Evolutionary conservation across 331 rosid genomes (phyloP), one percentile per base, ranked within the genome.

Genomic region (Spiraea crenata): DNA sequence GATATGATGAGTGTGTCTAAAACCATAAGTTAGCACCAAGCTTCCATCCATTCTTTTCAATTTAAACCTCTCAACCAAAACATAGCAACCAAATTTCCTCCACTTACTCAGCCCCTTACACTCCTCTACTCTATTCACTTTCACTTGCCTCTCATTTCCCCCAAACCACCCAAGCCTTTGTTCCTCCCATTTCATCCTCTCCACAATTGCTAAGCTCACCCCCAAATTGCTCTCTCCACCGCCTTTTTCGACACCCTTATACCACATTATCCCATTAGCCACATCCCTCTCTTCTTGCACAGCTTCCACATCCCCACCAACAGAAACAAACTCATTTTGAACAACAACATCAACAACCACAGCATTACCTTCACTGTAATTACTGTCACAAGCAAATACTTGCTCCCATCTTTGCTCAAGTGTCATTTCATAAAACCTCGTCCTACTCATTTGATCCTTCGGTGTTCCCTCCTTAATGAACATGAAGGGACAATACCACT

Each of bases 101-200:
- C 86, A 78, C 60, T 4, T 12, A 6, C 67, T 31, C 13, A 1
- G 34, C 31, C 76, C 83, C 5, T 42, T 65, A 71, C 67, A 76
- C 74, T 69, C 72, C 63, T 82, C 85, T 3, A 39, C 57, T 51
- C 65, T 82, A 39, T 39, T 65, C 44, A 82, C 63, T 13, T 41
- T 79, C 72, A 69, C 70, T 62, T 59, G 50, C 58, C 58, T 48
- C 60, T 66, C 68, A 47, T 4, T 48, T 37, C 63, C 74, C 72
- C 17, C 42, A 6, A 67, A 2, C 87, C 86, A 85, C 7, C 88
- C 87, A 14, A 12, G 81, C 44, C 83, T 85, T 34, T 72, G 69
- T 70, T 82, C 74, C 67, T 85, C 86, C 88, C 86, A 87, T 38
- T 79, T 77, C 82, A 87, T 72, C 60, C 86, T 79, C 82, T 81